A percentile compares a stretch with the other conserved stretches of the same genome.
Evolutionary conservation across 371 early-diverging fungal genomes (phyloP).

Genomic region (Mucor mucedo): DNA sequence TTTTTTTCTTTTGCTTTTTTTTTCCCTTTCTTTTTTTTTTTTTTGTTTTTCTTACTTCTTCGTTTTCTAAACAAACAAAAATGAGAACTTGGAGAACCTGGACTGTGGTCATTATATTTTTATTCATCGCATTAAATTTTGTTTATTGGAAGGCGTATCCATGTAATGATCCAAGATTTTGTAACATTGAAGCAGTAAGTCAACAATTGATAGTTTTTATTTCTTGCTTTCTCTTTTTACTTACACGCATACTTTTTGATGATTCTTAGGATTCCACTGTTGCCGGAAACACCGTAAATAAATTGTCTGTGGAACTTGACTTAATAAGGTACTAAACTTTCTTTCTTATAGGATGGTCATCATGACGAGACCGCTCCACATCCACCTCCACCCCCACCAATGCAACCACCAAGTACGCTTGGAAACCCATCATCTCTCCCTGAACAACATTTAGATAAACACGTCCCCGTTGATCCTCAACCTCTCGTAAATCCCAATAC

Average conservation of each 20-base stretch:
- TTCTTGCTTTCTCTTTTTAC: not conserved
- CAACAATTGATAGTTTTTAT: not conserved
- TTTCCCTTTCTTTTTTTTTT: not conserved
- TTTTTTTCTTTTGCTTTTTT: not conserved
- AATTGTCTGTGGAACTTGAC: no score
- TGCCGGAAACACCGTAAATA: not conserved
- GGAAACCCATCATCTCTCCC: conserved; percentile 6
- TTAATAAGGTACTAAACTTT: no score
- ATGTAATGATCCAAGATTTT: conserved; percentile 25
- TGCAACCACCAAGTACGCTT: conserved; percentile 4
- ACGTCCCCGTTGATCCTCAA: conserved; percentile 16
- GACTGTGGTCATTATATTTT: conserved; percentile 14
- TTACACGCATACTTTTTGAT: not conserved
- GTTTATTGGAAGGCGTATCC: conserved; percentile 24
- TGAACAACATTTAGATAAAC: conserved; percentile 15
- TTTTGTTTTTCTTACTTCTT: conserved; percentile 4
- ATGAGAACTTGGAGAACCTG: conserved; percentile 31
- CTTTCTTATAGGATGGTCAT: conserved; percentile 1
- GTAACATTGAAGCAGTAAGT: conserved; percentile 16
- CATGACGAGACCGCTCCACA: not conserved
- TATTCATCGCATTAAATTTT: conserved; percentile 25
- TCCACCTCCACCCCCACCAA: conserved; percentile 11
- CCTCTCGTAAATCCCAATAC: conserved; percentile 27
- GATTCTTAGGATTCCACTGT: not conserved
- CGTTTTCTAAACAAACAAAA: not conserved